Evolutionary conservation across 1,284 basidiomycete genomes (phyloP).

Genomic region (Cryptococcus wingfieldii): DNA sequence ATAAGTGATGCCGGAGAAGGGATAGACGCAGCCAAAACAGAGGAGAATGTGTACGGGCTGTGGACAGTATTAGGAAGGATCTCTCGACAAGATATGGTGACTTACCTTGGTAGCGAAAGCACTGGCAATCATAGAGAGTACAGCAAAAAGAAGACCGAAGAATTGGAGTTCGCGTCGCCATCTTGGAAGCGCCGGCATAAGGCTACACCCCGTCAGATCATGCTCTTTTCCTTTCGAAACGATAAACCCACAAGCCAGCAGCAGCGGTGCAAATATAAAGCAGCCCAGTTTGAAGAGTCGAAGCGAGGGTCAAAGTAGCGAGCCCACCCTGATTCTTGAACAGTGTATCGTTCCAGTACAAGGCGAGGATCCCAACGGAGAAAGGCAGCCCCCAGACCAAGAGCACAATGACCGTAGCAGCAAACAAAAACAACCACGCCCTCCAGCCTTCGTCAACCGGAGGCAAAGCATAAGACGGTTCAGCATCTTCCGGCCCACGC

Average conservation of each 20-base stretch:
- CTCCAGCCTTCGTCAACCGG: constrained; percentile 38
- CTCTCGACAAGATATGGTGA: neutral
- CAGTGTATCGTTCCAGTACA: constrained; percentile 36
- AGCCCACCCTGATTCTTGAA: constrained; percentile 30
- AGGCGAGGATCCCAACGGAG: constrained; percentile 39
- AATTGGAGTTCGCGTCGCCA: constrained; percentile 22
- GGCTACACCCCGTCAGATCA: constrained; percentile 2
- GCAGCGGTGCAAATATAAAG: constrained; percentile 37
- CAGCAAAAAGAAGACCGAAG: constrained; percentile 24
- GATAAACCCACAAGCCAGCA: constrained; percentile 32
- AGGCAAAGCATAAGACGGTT: constrained; percentile 16
- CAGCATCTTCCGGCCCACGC: neutral
- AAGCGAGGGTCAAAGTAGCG: constrained; percentile 34
- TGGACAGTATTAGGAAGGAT: neutral
- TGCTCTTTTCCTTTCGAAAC: neutral
- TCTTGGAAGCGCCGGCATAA: constrained; percentile 32
- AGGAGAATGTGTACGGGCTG: constrained; percentile 41
- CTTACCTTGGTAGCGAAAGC: constrained; percentile 35
- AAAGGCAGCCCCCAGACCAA: constrained; percentile 43
- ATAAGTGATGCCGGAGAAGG: constrained; percentile 37
- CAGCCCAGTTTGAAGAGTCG: constrained; percentile 41
- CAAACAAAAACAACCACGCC: constrained; percentile 42
- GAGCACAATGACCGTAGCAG: constrained; percentile 35
- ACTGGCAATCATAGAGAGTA: constrained; percentile 20
- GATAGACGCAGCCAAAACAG: constrained; percentile 39